Evolutionary conservation across 1,284 basidiomycete species (phyloP).

Genomic region (Uromyces viciae-fabae): DNA sequence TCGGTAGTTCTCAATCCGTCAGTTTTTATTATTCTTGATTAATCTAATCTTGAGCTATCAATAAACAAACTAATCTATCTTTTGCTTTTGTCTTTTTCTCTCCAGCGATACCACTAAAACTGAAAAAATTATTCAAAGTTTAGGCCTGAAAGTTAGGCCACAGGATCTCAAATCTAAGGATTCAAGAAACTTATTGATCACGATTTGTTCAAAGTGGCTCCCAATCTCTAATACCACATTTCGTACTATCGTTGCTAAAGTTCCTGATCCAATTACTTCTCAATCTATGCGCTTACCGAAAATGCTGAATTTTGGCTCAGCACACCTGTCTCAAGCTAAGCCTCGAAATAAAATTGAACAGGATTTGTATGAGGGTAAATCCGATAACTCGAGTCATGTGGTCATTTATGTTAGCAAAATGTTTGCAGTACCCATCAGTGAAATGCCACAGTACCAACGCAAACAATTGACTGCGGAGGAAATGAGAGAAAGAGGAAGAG

Average conservation of each 20-base stretch:
- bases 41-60: neutral
- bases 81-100: conserved; percentile 11
- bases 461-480: conserved; percentile 77
- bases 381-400: conserved; percentile 63
- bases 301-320: conserved; percentile 75
- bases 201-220: conserved; percentile 94
- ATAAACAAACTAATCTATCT: conserved; percentile 17
- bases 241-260: conserved; percentile 82
- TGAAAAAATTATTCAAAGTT: conserved; percentile 76
- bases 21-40: conserved; percentile 55
- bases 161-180: conserved; percentile 92
- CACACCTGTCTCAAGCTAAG: conserved; percentile 59
- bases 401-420: conserved; percentile 95
- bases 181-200: conserved; percentile 71
- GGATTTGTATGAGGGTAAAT: conserved; percentile 71
- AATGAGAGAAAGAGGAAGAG: conserved; percentile 71
- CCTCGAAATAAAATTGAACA: conserved; percentile 76
- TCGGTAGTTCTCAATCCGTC: conserved; percentile 79
- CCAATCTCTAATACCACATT: conserved; percentile 89
- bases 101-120: conserved; percentile 80
- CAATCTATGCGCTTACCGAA: conserved; percentile 81
- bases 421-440: conserved; percentile 79
- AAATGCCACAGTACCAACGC: conserved; percentile 80
- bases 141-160: conserved; percentile 78
- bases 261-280: conserved; percentile 78